phyloP scores from a whole-genome alignment of 1,284 basidiomycete genomes.

The Cystodermella granulosa region DNA sequence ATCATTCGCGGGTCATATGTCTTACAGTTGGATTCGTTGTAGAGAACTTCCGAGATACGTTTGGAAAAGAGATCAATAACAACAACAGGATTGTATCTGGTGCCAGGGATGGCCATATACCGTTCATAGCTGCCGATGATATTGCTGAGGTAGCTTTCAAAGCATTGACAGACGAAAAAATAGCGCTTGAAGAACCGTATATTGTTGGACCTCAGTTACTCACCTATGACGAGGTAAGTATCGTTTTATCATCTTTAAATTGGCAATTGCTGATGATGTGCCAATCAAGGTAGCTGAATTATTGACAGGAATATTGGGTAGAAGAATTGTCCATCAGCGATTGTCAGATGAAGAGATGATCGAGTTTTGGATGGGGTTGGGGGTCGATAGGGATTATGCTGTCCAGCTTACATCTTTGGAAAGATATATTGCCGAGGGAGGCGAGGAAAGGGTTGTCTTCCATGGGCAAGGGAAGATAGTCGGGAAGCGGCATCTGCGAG shows the following conservation, averaged over 20 bases:
- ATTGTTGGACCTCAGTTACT: slow-evolving; percentile 19
- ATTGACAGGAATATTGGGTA: slow-evolving; percentile 14
- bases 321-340: slow-evolving; percentile 16
- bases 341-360: slow-evolving; percentile 8
- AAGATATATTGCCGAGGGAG: neutral
- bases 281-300: slow-evolving; percentile 13
- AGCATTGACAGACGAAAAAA: slow-evolving; percentile 11
- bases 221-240: slow-evolving; percentile 18
- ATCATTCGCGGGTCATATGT: neutral
- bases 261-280: neutral
- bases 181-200: slow-evolving; percentile 10
- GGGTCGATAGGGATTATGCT: slow-evolving; percentile 6
- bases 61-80: slow-evolving; percentile 8
- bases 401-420: neutral
- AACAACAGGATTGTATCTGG: slow-evolving; percentile 11
- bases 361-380: slow-evolving; percentile 6
- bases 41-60: slow-evolving; percentile 15
- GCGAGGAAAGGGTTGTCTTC: slow-evolving; percentile 1
- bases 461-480: neutral
- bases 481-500: slow-evolving; percentile 1
- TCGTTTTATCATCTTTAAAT: neutral
- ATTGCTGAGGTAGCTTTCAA: slow-evolving; percentile 17
- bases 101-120: slow-evolving; percentile 12
- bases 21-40: neutral
- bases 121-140: slow-evolving; percentile 17